Evolutionary conservation across 202 grass and related monocot genomes (phyloP), one percentile per base, ranked within the genome.

Genomic region (Bolboschoenoplectus hybrid): DNA sequence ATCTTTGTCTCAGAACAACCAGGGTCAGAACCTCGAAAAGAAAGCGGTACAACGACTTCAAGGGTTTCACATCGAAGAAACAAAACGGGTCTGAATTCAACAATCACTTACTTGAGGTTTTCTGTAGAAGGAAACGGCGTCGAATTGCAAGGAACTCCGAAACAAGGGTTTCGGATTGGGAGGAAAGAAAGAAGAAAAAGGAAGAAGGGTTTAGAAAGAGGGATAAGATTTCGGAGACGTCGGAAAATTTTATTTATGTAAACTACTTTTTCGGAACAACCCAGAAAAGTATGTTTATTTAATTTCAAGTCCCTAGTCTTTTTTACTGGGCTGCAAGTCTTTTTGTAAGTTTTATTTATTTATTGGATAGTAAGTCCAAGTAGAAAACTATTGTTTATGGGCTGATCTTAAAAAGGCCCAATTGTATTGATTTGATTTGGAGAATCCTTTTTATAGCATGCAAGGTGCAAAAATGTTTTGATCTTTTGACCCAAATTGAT

Each of bases 111-210:
- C 76, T 61, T 80, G 6, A 17, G 34, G 35, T 1, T n/a, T 46
- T 39, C 13, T 9, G 74, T 39, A n/a, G 13, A 17, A 17, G 6
- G 51, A 56, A 57, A 57, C 74, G 2, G 4, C 2, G n/a, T 58
- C 4, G 26, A 36, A 53, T 14, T 38, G 9, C 9, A 71, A 14
- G 67, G 40, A 45, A 71, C 38, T 19, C 67, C 69, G 69, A 44
- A 70, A 72, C 71, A 52, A 52, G 46, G 46, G 71, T 75, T 80
- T 80, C 76, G 76, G 16, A 44, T 61, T n/a, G 76, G 46, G 71
- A 73, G 45, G 7, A 79, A 58, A 2, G 7, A 44, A 74, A 46
- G 20, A 35, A n/a, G 4, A 17, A 8, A 2, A 3, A 60, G 6
- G 57, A 2, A 57, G 3, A 51, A 80, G 75, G 53, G 76, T 80